phyloP scores from a whole-genome alignment of 148 eudicot genomes.

The Rhododendron simsii region DNA sequence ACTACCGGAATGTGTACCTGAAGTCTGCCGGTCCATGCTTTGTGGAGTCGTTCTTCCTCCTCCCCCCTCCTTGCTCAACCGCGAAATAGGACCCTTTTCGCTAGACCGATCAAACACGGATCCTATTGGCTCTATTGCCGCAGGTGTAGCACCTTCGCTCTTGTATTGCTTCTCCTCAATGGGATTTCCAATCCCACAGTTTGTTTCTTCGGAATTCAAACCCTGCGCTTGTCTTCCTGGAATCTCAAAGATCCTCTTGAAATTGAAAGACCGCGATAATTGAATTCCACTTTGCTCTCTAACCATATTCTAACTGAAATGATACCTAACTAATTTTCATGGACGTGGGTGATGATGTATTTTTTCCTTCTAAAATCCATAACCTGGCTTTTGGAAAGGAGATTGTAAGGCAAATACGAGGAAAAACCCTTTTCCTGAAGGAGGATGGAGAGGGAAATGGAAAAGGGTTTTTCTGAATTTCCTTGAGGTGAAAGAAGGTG shows the following conservation, averaged over 20 bases:
- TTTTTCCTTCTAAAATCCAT: not conserved
- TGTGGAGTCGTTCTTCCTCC: not conserved
- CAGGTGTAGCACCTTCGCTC: slow-evolving; percentile 10
- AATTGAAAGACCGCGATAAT: slow-evolving; percentile 10
- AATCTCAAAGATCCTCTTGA: slow-evolving; percentile 15
- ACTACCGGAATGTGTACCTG: slow-evolving; percentile 2
- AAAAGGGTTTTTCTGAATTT: slow-evolving; percentile 17
- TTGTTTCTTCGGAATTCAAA: slow-evolving; percentile 2
- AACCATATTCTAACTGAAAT: not conserved
- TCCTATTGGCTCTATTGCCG: slow-evolving; percentile 4
- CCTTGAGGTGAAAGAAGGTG: not conserved
- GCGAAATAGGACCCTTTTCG: slow-evolving; percentile 9
- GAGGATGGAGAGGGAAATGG: slow-evolving; percentile 8
- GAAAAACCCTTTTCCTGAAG: slow-evolving; percentile 10
- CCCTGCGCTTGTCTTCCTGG: slow-evolving; percentile 18
- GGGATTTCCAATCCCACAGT: not conserved
- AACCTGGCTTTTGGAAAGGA: not conserved
- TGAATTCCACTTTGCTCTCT: slow-evolving; percentile 15
- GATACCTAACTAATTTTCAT: not conserved
- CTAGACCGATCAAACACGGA: not conserved
- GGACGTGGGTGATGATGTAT: not conserved
- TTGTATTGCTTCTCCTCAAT: slow-evolving; percentile 5
- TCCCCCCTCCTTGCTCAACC: slow-evolving; percentile 15
- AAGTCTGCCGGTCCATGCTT: slow-evolving; percentile 5
- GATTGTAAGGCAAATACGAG: not conserved